Evolutionary conservation across 768 basidiomycete genomes (phyloP), one percentile per base, ranked within the genome.

Genomic region (Gautieria morchelliformis): DNA sequence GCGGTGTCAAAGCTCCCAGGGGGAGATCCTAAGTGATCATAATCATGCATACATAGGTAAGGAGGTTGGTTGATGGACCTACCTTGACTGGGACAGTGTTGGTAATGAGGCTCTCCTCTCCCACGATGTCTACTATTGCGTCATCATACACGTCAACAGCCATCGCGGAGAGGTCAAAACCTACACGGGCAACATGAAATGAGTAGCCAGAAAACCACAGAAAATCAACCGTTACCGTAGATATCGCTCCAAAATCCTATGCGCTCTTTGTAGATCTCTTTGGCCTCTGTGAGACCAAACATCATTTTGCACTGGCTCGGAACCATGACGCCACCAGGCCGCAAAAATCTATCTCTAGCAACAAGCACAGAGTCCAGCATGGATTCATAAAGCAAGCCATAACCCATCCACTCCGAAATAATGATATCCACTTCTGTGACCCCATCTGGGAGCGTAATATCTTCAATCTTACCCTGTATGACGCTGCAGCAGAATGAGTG

Each of bases 351-450:
- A 68, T 97, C 93, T 17, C 95, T 79, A 0, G 95, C 95, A 60
- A 75, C 72, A 19, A 99, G 74, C 17, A 99, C 95, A 1, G 93
- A 95, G 69, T 97, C 95, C 35, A 98, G 80, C 95, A 99, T 97
- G 44, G 88, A 90, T 70, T 99, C 95, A 69, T 97, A 97, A 20
- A 97, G 78, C 22, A 92, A 74, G 1, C 85, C 86, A 65, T 91
- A 92, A 15, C 85, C 72, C 95, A 97, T 97, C 95, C 95, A 98
- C 70, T 99, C 95, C 4, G 92, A 94, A 52, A 98, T 75, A 69
- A 99, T 93, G 59, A 99, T 81, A 68, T 99, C 95, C 22, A 98
- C 95, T 53, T 89, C 75, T 10, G 79, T 74, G 50, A 86, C 72
- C 53, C 72, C 81, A 52, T 85, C 83, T 1, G 90, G 92, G 1